Evolutionary conservation across 495 filamentous ascomycete species (phyloP), one percentile per base, ranked within the genome.

Genomic region (Melanomma pulvis-pyrius): DNA sequence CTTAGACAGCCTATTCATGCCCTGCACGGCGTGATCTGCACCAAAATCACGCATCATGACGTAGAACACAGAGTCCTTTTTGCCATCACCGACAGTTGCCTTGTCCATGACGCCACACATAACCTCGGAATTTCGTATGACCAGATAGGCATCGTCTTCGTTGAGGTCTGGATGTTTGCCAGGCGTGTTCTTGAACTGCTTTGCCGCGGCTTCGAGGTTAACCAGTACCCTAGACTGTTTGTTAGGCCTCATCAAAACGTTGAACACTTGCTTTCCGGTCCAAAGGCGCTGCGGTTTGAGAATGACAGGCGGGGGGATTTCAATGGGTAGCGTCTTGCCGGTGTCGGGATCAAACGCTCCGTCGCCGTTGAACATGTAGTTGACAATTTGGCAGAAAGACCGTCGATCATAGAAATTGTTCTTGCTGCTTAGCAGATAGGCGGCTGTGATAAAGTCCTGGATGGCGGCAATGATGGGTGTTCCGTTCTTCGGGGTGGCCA

Each of bases 61-160:
- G 71, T 96, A 98, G 77, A 98, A 98, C 11, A 98, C 85, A 2
- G 92, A 96, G 74, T 96, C 93, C 75, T 98, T 98, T 80, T 98
- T 98, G 72, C 94, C 94, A 13, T 89, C 91, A 67, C 94, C 94
- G 46, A 98, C 90, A 0, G 92, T 96, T 1, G 90, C 88, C 74
- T 98, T 98, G 78, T 98, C 94, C 92, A 98, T 96, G 36, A 92
- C 86, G 70, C 94, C 94, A 72, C 94, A 97, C 92, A 98, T 97
- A 64, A 98, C 87, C 75, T 97, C 94, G 0, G 93, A 97, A 71
- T 98, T 97, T 44, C 94, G 89, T 68, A 98, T 87, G 17, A 96
- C 90, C 26, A 98, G 81, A 84, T 88, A 97, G 7, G 84, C 83
- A 76, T 98, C 94, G 67, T 96, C 89, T 3, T 83, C 82, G 69